Base-by-base conservation (phyloP, 2,329 filamentous ascomycete genomes). In the Sporothrix brasiliensis region DNA sequence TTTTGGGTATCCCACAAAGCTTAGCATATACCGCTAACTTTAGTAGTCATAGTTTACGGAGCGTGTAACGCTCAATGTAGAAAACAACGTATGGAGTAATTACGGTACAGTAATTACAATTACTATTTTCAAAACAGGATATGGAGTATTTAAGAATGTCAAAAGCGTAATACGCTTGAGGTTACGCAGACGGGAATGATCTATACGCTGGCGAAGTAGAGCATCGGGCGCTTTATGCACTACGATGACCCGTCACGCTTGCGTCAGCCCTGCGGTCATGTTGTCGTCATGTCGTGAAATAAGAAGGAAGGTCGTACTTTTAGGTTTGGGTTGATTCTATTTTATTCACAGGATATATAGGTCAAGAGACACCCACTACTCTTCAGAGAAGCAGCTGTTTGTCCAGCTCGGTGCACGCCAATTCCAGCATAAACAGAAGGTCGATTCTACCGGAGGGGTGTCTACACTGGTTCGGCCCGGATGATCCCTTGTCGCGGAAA, bases 1-100 rank as follows among this genome's bases (percentile, higher is more conserved):
- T 34, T 34, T 6, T 65, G 58, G 27, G 47, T 44, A 63, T 63
- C 47, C 27, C 58, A 39, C 58, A 63, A 21, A 21, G 58, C 27
- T 30, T 16, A 53, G 50, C 21, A 9, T 21, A 16, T 16, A 54
- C 4, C 6, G 34, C 34, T 34, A 34, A 34, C 34, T 34, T 30
- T 63, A 6, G 39, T 13, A 21, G 13, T 34, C 58, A 27, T 61
- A 6, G 41, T 41, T 53, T 53, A 53, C 24, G 50, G 50, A 11
- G 50, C 50, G 21, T 53, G 7, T 21, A 14, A 47, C 16, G 44
- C 44, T 4, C 13, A 5, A 47, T 10, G 44, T 19, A 49, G 19
- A 53, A 53, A 53, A 14, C 13, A 53, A 53, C 5, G 7, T 24
- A 24, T 27, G 13, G 7, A 24, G 10, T n/a, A n/a, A n/a, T n/a